Evolutionary conservation across 2,329 filamentous ascomycete genomes (phyloP).

Genomic region (Alternaria burnsii): DNA sequence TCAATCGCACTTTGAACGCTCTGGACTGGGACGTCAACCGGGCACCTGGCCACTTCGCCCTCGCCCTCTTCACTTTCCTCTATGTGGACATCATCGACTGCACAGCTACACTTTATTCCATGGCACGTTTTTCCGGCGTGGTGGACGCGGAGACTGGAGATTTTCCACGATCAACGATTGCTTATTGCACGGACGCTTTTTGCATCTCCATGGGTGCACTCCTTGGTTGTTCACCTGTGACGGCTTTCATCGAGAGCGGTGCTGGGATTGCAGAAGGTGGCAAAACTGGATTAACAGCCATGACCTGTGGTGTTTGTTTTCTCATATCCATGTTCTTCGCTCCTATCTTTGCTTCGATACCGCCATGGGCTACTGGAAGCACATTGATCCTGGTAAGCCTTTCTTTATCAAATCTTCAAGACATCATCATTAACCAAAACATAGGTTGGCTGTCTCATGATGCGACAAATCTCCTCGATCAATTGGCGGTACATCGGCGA

Average conservation of each 20-base stretch:
- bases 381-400: slow-evolving; percentile 76
- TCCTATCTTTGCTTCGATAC: slow-evolving; percentile 88
- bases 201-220: slow-evolving; percentile 83
- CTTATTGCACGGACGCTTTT: slow-evolving; percentile 84
- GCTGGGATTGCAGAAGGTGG: slow-evolving; percentile 89
- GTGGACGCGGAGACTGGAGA: slow-evolving; percentile 84
- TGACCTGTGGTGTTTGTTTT: slow-evolving; percentile 82
- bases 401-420: background rate
- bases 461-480: slow-evolving; percentile 75
- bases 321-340: slow-evolving; percentile 90
- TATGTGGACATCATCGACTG: slow-evolving; percentile 91
- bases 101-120: slow-evolving; percentile 86
- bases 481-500: slow-evolving; percentile 90
- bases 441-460: slow-evolving; percentile 77
- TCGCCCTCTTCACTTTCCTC: slow-evolving; percentile 87
- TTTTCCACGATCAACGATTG: slow-evolving; percentile 84
- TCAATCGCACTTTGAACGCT: slow-evolving; percentile 72
- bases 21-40: slow-evolving; percentile 76
- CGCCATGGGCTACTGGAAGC: slow-evolving; percentile 87
- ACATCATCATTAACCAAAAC: slow-evolving; percentile 22
- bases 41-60: slow-evolving; percentile 76
- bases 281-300: slow-evolving; percentile 81
- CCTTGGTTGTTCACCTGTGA: slow-evolving; percentile 81
- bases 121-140: slow-evolving; percentile 83
- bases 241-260: slow-evolving; percentile 86